Conservation (phyloP, 2,329 filamentous ascomycete genomes). For the Aspergillus aculeatinus region DNA sequence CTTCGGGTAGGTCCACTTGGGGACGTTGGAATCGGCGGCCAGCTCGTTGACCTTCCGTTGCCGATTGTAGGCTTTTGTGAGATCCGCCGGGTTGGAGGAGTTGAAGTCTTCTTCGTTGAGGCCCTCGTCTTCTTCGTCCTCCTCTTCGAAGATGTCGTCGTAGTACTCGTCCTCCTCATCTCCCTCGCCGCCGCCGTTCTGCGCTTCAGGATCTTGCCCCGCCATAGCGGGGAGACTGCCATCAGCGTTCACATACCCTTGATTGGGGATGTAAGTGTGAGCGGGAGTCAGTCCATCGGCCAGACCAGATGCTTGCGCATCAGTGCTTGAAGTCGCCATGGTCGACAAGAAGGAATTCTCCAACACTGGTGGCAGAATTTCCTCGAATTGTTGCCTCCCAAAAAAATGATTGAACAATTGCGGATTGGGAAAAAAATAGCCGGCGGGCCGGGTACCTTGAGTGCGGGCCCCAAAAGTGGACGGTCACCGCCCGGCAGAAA, state of each 20-base stretch:
- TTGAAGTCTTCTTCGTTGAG: constrained; percentile 56
- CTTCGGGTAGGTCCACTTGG: constrained; percentile 62
- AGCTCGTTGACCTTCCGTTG: constrained; percentile 67
- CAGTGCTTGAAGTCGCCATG: constrained; percentile 28
- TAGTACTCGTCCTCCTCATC: constrained; percentile 62
- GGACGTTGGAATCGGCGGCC: constrained; percentile 46
- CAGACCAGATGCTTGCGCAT: constrained; percentile 27
- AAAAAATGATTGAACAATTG: constrained; percentile 5
- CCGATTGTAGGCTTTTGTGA: constrained; percentile 86
- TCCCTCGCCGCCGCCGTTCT: constrained; percentile 48
- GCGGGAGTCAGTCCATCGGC: constrained; percentile 49
- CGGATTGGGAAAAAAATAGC: constrained; percentile 20
- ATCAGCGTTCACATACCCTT: constrained; percentile 47
- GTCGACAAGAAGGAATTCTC: not conserved
- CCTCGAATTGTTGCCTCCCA: not conserved
- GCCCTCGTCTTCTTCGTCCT: constrained; percentile 48
- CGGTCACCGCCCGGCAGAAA: constrained; percentile 39
- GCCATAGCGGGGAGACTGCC: constrained; percentile 33
- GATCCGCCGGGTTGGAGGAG: constrained; percentile 61
- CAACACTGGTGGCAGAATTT: not conserved
- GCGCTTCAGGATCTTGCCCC: constrained; percentile 32
- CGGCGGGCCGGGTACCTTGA: constrained; percentile 3
- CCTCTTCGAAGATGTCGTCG: constrained; percentile 58
- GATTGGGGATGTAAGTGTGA: constrained; percentile 51
- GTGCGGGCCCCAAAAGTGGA: not conserved